A percentile compares a stretch with the other conserved stretches of the same genome.
Evolutionary conservation across 2,329 filamentous ascomycete species (phyloP).

Genomic region (Paraconiothyrium brasiliense): DNA sequence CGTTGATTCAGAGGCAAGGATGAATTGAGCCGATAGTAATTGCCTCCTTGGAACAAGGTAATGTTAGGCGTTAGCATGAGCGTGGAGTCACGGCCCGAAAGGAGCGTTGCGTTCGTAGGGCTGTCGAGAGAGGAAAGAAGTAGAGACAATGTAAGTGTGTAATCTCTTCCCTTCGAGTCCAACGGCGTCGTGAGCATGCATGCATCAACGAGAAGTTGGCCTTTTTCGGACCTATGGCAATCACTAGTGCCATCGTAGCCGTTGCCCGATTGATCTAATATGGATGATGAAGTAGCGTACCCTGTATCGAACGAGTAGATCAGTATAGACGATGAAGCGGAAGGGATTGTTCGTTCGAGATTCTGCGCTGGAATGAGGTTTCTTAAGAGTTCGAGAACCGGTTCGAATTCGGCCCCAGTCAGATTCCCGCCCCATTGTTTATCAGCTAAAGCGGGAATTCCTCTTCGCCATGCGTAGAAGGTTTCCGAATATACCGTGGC

Average conservation of each 20-base stretch:
- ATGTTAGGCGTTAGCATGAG: conserved; percentile 50
- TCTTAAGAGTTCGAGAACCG: conserved; percentile 53
- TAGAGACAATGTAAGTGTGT: conserved; percentile 61
- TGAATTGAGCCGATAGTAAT: conserved; percentile 54
- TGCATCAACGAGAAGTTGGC: conserved; percentile 43
- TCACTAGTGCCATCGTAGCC: conserved; percentile 52
- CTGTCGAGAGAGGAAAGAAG: conserved; percentile 34
- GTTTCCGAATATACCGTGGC: conserved; percentile 54
- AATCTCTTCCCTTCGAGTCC: conserved; percentile 65
- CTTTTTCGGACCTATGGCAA: conserved; percentile 44
- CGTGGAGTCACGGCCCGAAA: conserved; percentile 56
- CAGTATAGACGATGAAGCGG: conserved; percentile 48
- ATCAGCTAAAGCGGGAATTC: conserved; percentile 52
- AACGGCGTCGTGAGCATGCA: conserved; percentile 61
- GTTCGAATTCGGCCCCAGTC: conserved; percentile 45
- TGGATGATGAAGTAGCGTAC: conserved; percentile 13
- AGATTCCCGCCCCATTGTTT: conserved; percentile 53
- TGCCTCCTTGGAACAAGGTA: conserved; percentile 51
- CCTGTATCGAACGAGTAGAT: conserved; percentile 45
- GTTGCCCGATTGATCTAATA: conserved; percentile 53
- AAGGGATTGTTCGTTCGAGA: conserved; percentile 49
- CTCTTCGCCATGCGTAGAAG: conserved; percentile 52
- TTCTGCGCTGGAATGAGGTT: conserved; percentile 53
- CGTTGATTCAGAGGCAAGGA: conserved; percentile 51
- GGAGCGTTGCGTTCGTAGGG: conserved; percentile 50